Base-by-base conservation (phyloP, 441 rosid genomes). In the Erodium trifolium region DNA sequence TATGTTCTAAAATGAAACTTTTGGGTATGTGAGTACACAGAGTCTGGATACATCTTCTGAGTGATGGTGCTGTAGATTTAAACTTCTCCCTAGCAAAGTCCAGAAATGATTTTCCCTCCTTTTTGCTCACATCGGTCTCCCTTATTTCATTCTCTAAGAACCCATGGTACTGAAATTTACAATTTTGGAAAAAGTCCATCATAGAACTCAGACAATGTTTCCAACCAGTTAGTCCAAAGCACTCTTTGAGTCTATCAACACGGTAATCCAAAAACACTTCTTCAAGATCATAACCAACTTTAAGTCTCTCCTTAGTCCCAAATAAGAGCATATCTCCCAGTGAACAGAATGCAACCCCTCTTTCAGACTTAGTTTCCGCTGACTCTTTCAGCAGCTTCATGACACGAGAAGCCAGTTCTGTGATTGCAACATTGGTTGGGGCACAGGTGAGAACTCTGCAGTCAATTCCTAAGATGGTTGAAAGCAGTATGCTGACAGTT, bases 371-470 rank as follows among this genome's bases (percentile, higher is more conserved):
- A 10, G 69, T 37, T 31, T 73, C 45, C 34, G 4, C 13, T 7
- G 80, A 67, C 34, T 73, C 75, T 19, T 64, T 67, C 49, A 83
- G 76, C 63, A 77, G 73, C 19, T 72, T 74, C 17, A 81, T 53
- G 66, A 86, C 80, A 66, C 87, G 72, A 7, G 83, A 59, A 11
- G 86, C 84, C 63, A 87, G 77, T 83, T 87, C 83, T 37, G 71
- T 14, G n/a, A 86, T 77, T 10, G 88, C 85, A 66, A 82, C 77
- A 67, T 84, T 85, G 0, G 90, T 88, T 19, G 93, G 90, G 63
- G 84, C 80, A 67, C 89, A 88, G 5, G 83, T 83, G 41, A 86
- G 77, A 10, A 84, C 79, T 66, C 86, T 78, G 67, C 84, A 76
- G 31, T 77, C 81, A 67, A 78, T 67, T 70, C 68, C 68, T 1